phyloP scores from a whole-genome alignment of 768 basidiomycete genomes.

The Chalciporus sphaerocephalus region DNA sequence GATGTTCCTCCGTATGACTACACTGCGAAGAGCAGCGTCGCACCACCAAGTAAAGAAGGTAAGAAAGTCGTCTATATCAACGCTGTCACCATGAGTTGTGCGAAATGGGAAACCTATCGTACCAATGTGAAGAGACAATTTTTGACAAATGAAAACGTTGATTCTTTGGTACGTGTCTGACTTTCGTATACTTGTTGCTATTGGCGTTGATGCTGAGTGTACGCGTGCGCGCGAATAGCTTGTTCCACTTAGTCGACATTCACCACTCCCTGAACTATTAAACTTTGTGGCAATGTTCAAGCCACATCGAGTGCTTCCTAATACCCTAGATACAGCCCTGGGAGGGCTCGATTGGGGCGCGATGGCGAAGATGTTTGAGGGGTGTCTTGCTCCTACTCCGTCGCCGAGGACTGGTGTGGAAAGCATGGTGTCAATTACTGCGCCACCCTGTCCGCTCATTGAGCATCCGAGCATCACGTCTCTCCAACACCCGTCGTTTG shows the following conservation, averaged over 20 bases:
- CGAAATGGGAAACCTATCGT: conserved; percentile 49
- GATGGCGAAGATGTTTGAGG: conserved; percentile 64
- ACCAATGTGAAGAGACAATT: conserved; percentile 41
- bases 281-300: conserved; percentile 77
- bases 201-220: not conserved
- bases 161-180: conserved; percentile 52
- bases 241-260: conserved; percentile 83
- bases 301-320: conserved; percentile 74
- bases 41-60: conserved; percentile 40
- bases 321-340: conserved; percentile 56
- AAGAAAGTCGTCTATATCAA: conserved; percentile 78
- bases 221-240: conserved; percentile 42
- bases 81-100: conserved; percentile 67
- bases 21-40: conserved; percentile 1
- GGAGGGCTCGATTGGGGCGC: conserved; percentile 67
- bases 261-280: conserved; percentile 80
- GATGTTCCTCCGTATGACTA: conserved; percentile 34
- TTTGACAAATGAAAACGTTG: conserved; percentile 43
- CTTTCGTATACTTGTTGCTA: not conserved
- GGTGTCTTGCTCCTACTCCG: conserved; percentile 38
- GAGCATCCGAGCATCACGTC: conserved; percentile 4
- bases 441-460: conserved; percentile 22
- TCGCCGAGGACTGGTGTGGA: conserved; percentile 1
- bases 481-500: conserved; percentile 23
- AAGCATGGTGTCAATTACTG: conserved; percentile 15